Base-by-base conservation (phyloP, 208 protist species). In the Jaenimonas drosophilae region DNA sequence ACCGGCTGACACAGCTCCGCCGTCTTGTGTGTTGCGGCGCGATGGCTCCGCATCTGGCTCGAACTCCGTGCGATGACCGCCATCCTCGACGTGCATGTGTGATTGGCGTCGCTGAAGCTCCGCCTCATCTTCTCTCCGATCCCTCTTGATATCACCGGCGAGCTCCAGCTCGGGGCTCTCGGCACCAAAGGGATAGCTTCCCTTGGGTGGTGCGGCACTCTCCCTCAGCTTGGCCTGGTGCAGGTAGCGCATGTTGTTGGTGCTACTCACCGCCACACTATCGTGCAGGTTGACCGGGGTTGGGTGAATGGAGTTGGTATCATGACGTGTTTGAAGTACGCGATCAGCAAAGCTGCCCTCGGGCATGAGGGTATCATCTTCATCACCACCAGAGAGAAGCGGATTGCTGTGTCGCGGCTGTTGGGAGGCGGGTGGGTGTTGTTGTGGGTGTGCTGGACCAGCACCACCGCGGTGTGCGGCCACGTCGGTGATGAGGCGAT, bases 281-380 rank as follows among this genome's bases (percentile, higher is more conserved):
- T 33, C 29, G 2, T 40, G 27, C 6, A 43, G n/a, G n/a, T n/a
- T n/a, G n/a, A n/a, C n/a, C n/a, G n/a, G n/a, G n/a, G n/a, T n/a
- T n/a, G n/a, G n/a, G n/a, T n/a, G n/a, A n/a, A n/a, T n/a, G 47
- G 16, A 37, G 46, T 0, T 32, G 14, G 38, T 40, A 12, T 17
- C 3, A 21, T 45, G 52, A 7, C 54, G 64, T 11, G 46, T 45
- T 11, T 29, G 29, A 5, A 73, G 45, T 27, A 56, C 49, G 30
- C 59, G 57, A 26, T 61, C 59, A 9, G 65, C 65, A 36, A 73
- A 57, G 28, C 59, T 64, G 7, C 30, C 24, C 34, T 64, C 43
- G 11, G 4, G 37, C 26, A 51, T 30, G 19, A 46, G 24, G 11
- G 14, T 11, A 23, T 14, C 9, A 6, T 41, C n/a, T 23, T 24